Evolutionary conservation across 2,329 filamentous ascomycete species (phyloP), one percentile per base, ranked within the genome.

Genomic region (Neonectria coccinea): DNA sequence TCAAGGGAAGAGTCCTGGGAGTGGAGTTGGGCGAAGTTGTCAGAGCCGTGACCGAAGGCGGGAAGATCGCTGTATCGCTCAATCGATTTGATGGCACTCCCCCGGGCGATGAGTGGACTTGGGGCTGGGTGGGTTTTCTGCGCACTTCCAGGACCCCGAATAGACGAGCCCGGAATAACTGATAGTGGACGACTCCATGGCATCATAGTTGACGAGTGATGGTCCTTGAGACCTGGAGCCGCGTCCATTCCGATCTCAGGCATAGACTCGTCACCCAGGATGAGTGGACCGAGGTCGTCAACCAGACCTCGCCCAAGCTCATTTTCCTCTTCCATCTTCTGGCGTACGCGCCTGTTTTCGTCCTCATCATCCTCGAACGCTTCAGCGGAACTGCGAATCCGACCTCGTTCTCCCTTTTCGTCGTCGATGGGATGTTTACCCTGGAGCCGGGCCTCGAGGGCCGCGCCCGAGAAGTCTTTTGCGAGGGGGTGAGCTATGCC

Each of bases 171-270:
- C 0, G 82, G 84, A 1, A 83, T 75, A 3, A 77, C 73, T 0
- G 84, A 87, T 3, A 78, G 80, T 11, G 73, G 67, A 3, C 82
- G 83, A 65, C 84, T 86, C 86, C 86, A 87, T 5, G 85, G 85
- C 73, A 84, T 78, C 60, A 85, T 76, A 16, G 82, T 83, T 2
- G 83, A 85, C 1, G 83, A 85, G 50, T 86, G 86, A 57, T 90
- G 86, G 63, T 97, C 91, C 5, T 88, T 87, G 57, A 96, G 84
- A 8, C 87, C 86, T 1, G 87, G 84, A 1, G 83, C 86, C 1
- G 87, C 91, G 45, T 92, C 88, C 78, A 92, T 88, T 20, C 90
- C 92, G 25, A 92, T 78, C 76, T 97, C 93, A 20, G 91, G 79
- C 52, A 80, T 76, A 0, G 78, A 76, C 18, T 83, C 79, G 20